Percentiles rank a stretch among this genome's conserved stretches.
Conservation (phyloP, 2,329 filamentous ascomycete species). For the Ascosphaera apis region DNA sequence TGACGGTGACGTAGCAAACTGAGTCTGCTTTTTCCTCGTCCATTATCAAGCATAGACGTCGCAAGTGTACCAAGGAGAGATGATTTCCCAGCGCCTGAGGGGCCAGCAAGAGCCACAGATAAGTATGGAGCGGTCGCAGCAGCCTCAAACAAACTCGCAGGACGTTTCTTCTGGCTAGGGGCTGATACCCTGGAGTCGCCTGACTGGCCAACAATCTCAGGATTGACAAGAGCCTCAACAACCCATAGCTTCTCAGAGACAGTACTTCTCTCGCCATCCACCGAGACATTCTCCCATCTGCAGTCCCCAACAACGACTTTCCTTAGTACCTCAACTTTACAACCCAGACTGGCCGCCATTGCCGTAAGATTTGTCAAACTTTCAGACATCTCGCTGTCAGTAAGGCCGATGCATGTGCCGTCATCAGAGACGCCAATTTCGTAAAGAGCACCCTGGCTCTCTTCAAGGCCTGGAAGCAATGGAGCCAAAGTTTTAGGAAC, state of each 20-base stretch:
- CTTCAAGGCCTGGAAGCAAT: conserved; percentile 55
- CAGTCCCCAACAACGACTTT: conserved; percentile 70
- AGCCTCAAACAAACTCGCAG: not conserved
- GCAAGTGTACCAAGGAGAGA: conserved; percentile 72
- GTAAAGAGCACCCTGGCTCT: conserved; percentile 80
- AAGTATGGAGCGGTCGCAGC: conserved; percentile 36
- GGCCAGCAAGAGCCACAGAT: conserved; percentile 66
- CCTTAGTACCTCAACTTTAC: conserved; percentile 57
- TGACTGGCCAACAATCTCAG: conserved; percentile 30
- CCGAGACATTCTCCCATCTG: conserved; percentile 26
- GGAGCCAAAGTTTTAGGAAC: conserved; percentile 29
- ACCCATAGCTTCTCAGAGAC: conserved; percentile 48
- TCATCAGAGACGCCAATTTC: conserved; percentile 94
- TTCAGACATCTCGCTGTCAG: conserved; percentile 77
- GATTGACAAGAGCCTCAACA: conserved; percentile 71
- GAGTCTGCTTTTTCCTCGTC: conserved; percentile 67
- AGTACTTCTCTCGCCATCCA: conserved; percentile 9
- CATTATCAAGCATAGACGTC: conserved; percentile 75
- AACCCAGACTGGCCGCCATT: conserved; percentile 86
- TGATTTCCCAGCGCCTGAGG: conserved; percentile 81
- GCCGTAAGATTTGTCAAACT: conserved; percentile 62
- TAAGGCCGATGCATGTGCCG: conserved; percentile 69
- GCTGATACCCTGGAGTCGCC: not conserved
- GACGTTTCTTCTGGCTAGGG: not conserved
- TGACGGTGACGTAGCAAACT: conserved; percentile 81